Evolutionary conservation across 805 yeast genomes (phyloP), one percentile per base, ranked within the genome.

Genomic region (Schwanniomyces polymorphus): DNA sequence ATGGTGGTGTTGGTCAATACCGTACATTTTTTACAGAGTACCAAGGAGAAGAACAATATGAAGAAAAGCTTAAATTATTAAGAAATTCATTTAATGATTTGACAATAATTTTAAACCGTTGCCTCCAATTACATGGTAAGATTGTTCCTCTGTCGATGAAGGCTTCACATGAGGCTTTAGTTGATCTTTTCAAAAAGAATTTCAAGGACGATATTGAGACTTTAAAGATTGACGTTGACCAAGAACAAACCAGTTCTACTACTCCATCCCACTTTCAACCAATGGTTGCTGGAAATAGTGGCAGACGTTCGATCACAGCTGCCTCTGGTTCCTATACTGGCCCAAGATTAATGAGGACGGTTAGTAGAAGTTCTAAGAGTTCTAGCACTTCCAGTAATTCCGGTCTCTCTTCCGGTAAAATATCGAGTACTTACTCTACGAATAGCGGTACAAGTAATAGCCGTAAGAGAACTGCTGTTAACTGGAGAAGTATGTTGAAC

Each of bases 1-100:
- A 90, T 61, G 97, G 97, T 29, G 97, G 97, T 48, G 88, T 90
- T 52, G 88, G 89, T 2, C 90, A 86, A 60, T 90, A 87, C 66
- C 76, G 91, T 46, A 79, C 79, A 2, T 88, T 90, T 61, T 80
- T 87, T 60, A 65, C 63, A 31, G 76, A 74, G 42, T 54, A 65
- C 1, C 64, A 58, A 27, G 70, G 64, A 6, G 65, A 63, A 48
- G 65, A 64, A 10, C 67, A 63, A 23, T 62, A 68, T 44, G 58
- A 57, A 3, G 57, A 60, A 23, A 63, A 63, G 42, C 52, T 70
- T 34, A 60, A 70, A 44, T 62, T 70, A 50, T 70, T 76, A 61
- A 70, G 60, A 50, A 71, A 60, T 46, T 81, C 88, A 7, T 88
- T 88, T 65, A 74, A 81, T 58, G 91, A 86, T 59, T 75, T 90